Evolutionary conservation across 305 asterid genomes (phyloP).

Genomic region (Fraxinus paxiana): DNA sequence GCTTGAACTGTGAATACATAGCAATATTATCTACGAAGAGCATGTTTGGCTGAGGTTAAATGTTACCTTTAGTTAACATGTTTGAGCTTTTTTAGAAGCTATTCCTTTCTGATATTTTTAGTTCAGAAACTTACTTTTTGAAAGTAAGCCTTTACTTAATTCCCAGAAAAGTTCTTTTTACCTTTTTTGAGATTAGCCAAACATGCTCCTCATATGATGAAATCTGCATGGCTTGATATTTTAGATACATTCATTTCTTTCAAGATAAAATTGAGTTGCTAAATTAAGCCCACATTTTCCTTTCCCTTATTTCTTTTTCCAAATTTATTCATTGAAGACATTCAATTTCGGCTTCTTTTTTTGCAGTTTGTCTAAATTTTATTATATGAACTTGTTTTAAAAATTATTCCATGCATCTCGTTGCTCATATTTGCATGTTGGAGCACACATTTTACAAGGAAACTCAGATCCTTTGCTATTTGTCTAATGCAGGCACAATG

Average conservation of each 20-base stretch:
- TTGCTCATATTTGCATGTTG: neutral
- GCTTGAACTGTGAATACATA: neutral
- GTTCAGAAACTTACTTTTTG: neutral
- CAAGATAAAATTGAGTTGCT: neutral
- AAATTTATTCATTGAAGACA: neutral
- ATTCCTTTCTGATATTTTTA: neutral
- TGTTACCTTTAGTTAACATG: neutral
- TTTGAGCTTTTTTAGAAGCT: neutral
- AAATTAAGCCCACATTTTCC: neutral
- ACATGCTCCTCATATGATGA: neutral
- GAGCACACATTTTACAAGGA: neutral
- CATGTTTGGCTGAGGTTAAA: neutral
- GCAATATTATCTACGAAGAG: neutral
- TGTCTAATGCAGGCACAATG: slow-evolving; percentile 42
- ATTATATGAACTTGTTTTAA: neutral
- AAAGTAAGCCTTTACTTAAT: neutral
- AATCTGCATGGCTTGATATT: neutral
- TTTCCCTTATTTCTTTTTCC: neutral
- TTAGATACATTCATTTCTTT: neutral
- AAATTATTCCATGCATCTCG: neutral
- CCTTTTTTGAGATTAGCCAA: neutral
- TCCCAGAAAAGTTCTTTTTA: slow-evolving; percentile 17
- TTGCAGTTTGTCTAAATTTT: neutral
- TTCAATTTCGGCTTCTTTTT: neutral
- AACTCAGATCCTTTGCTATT: slow-evolving; percentile 5